Base-by-base conservation (phyloP, 2,329 filamentous ascomycete species). In the Akanthomyces muscarius region DNA sequence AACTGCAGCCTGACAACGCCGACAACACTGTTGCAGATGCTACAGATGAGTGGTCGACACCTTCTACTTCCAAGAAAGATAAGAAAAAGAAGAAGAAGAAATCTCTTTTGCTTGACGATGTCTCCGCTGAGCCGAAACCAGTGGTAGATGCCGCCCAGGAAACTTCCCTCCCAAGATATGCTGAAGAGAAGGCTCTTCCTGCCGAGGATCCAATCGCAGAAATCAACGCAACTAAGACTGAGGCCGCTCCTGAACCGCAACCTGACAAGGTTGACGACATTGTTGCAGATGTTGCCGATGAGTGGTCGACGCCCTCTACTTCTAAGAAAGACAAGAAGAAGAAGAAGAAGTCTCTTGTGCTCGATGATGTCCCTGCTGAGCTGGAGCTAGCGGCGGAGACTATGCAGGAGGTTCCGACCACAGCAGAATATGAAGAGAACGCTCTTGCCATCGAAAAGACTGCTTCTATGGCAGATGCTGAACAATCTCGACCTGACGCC, bases 11-110 rank as follows among this genome's bases (percentile, higher is more conserved):
- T 38, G 65, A 64, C 28, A 23, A 36, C 11, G 13, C 21, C 21
- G 52, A 45, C 38, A 33, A 60, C 45, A 45, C 7, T 56, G 18
- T 33, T 18, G 44, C 58, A 30, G 63, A 61, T 42, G 54, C 33
- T 36, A 44, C 38, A 5, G 38, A 48, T 21, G 54, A 55, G 21
- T n/a, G 62, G 47, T 52, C 51, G 25, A 52, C 25, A 18, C 68
- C 70, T 67, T 66, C 71, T 68, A 68, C 66, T 64, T 68, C 70
- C 55, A 69, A 73, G 64, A 73, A 71, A 63, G 69, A 72, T 63
- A 73, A 75, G 63, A 71, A 71, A 62, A 71, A 75, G 63, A 74
- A 74, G 61, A 50, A 48, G 55, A 60, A 60, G 47, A 64, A 59
- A 28, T 42, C 62, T 30, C 38, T 50, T 41, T 30, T n/a, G 23